These are phyloP conservation scores for Xylariaceae sp. DNA, from an alignment of 2,329 filamentous ascomycete species.

Conservation along the genomic window DNA sequence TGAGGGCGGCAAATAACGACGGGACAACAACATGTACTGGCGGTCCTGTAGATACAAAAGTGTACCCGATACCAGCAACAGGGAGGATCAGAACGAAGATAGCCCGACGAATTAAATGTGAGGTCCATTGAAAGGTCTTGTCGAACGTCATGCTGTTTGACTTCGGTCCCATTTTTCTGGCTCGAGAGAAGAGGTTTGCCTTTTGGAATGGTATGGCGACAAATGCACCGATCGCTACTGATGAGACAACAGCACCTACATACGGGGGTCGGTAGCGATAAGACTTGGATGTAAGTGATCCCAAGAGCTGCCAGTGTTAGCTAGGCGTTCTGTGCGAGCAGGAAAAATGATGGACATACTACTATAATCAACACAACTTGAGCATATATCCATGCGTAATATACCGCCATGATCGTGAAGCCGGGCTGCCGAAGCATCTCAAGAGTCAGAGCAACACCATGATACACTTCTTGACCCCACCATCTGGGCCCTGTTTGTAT, in stretches of 20 bases:
- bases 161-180: conserved; percentile 55
- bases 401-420: conserved; percentile 69
- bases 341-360: conserved; percentile 20
- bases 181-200: conserved; percentile 65
- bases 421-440: conserved; percentile 74
- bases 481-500: conserved; percentile 68
- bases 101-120: conserved; percentile 66
- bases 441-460: conserved; percentile 62
- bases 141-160: conserved; percentile 68
- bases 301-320: conserved; percentile 49
- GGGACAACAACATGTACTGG: conserved; percentile 61
- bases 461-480: conserved; percentile 75
- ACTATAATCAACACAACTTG: conserved; percentile 72
- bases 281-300: conserved; percentile 66
- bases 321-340: not conserved
- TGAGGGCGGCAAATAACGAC: conserved; percentile 61
- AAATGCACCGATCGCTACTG: conserved; percentile 66
- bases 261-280: conserved; percentile 63
- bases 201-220: conserved; percentile 72
- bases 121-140: conserved; percentile 65
- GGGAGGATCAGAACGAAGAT: conserved; percentile 68
- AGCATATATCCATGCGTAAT: conserved; percentile 75
- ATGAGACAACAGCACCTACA: conserved; percentile 65
- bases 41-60: conserved; percentile 62
- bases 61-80: conserved; percentile 64